Evolutionary conservation across 1,284 basidiomycete species (phyloP).

Genomic region (Amanita bisporigera): DNA sequence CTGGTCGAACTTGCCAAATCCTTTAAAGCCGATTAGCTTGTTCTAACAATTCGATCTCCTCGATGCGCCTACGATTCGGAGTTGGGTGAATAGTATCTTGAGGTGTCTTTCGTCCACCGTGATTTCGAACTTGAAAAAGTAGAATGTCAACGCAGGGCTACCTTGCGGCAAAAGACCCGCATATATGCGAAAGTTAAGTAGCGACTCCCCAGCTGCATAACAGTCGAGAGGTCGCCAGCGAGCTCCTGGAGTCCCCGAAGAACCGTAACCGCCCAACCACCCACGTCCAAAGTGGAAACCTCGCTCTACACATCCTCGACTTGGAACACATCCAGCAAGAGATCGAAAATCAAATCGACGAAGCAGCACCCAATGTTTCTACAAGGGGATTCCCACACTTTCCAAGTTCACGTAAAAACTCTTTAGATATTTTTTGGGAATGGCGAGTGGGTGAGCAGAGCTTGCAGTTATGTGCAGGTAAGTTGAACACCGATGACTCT

Average conservation of each 20-base stretch:
- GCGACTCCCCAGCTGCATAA: background rate
- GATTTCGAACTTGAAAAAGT: slow-evolving; percentile 8
- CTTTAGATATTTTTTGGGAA: background rate
- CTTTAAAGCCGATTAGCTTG: slow-evolving; percentile 5
- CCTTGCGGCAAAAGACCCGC: slow-evolving; percentile 2
- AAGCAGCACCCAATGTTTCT: slow-evolving; percentile 1
- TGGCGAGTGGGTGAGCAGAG: slow-evolving; percentile 3
- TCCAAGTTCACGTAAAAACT: background rate
- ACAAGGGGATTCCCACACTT: slow-evolving; percentile 5
- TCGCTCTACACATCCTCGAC: background rate
- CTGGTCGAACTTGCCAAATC: background rate
- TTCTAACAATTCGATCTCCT: slow-evolving; percentile 3
- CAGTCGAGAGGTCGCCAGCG: background rate
- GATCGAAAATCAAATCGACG: slow-evolving; percentile 2
- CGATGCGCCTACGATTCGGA: background rate
- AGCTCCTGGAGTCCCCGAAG: slow-evolving; percentile 1
- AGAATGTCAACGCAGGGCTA: background rate
- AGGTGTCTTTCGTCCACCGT: background rate
- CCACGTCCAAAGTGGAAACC: background rate
- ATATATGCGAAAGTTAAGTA: slow-evolving; percentile 1
- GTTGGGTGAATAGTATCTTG: background rate
- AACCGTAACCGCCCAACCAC: background rate
- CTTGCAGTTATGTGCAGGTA: slow-evolving; percentile 5
- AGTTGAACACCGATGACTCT: background rate
- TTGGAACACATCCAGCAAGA: slow-evolving; percentile 3